These are phyloP conservation scores for Botryotinia narcissicola DNA, from an alignment of 2,329 filamentous ascomycete genomes.

Conservation along the genomic window DNA sequence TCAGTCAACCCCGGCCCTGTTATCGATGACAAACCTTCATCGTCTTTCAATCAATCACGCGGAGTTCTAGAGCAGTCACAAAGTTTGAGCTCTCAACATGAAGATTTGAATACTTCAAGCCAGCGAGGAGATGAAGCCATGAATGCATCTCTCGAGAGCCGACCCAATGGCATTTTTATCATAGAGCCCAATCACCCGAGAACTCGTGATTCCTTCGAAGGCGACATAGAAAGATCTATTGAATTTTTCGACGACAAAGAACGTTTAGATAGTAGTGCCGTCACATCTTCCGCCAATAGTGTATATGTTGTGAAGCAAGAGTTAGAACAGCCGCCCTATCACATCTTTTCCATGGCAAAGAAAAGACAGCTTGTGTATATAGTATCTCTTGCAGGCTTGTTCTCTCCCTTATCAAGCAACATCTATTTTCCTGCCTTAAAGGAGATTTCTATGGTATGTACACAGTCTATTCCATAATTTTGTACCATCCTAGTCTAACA, in stretches of 20 bases:
- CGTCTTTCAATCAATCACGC: not conserved
- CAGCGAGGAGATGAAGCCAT: not conserved
- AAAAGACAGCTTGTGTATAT: conserved; percentile 49
- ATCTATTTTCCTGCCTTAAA: conserved; percentile 29
- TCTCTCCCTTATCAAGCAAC: conserved; percentile 27
- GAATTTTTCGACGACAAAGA: conserved; percentile 9
- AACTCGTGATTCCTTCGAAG: not conserved
- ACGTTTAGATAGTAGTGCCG: not conserved
- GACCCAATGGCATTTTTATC: conserved; percentile 10
- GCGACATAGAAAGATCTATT: not conserved
- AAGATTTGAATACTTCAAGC: not conserved
- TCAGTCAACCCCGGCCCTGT: not conserved
- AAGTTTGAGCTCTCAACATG: not conserved
- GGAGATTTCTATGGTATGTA: conserved; percentile 9
- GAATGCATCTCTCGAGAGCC: not conserved
- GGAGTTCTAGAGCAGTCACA: not conserved
- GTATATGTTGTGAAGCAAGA: conserved; percentile 3
- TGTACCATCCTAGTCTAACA: not conserved
- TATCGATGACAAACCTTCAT: conserved; percentile 5
- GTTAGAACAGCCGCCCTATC: conserved; percentile 24
- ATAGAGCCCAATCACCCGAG: conserved; percentile 6
- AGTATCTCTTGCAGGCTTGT: conserved; percentile 25
- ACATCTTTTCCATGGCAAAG: conserved; percentile 35
- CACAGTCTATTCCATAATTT: not conserved
- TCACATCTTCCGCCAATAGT: conserved; percentile 7